Base-by-base conservation (phyloP, 352 stramenopile genomes). In the Aphanomyces stellatus region DNA sequence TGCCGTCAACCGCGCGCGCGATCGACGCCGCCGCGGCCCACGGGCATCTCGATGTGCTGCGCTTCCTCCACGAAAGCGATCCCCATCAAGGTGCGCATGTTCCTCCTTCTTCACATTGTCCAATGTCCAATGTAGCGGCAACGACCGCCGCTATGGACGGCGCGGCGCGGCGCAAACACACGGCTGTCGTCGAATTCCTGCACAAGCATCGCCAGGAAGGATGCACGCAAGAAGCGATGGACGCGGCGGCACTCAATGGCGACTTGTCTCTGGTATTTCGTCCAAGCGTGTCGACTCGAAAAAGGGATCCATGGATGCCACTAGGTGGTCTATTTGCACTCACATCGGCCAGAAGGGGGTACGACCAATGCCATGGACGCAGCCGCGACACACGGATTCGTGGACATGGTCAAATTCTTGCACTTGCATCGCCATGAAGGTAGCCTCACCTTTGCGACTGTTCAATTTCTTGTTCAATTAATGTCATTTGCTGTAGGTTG, bases 101-200 rank as follows among this genome's bases (percentile, higher is more conserved):
- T n/a, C n/a, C n/a, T n/a, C n/a, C n/a, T n/a, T n/a, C n/a, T n/a
- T n/a, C n/a, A n/a, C n/a, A n/a, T n/a, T n/a, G n/a, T n/a, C n/a
- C n/a, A n/a, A n/a, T n/a, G n/a, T n/a, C n/a, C n/a, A n/a, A n/a
- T 28, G 10, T 28, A 53, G 46, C 10, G 25, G 46, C 46, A 8
- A 65, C 59, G 7, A 65, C 59, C 3, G 37, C 65, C 27, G 62
- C 62, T 6, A 69, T 69, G 43, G 62, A 69, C 62, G 61, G 42
- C 17, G 62, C 62, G 11, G 62, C 43, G 8, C 49, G 31, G 22
- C 13, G 15, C 22, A 51, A 51, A 2, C 49, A 69, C 33, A 33
- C 65, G 17, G 15, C 62, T 22, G 61, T 69, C 22, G 49, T 69
- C 7, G 7, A 64, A 48, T 69, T 49, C 37, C 25, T 69, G 11